Evolutionary conservation across 2,329 filamentous ascomycete species (phyloP), one percentile per base, ranked within the genome.

Genomic region (Arachnomyces sp.): DNA sequence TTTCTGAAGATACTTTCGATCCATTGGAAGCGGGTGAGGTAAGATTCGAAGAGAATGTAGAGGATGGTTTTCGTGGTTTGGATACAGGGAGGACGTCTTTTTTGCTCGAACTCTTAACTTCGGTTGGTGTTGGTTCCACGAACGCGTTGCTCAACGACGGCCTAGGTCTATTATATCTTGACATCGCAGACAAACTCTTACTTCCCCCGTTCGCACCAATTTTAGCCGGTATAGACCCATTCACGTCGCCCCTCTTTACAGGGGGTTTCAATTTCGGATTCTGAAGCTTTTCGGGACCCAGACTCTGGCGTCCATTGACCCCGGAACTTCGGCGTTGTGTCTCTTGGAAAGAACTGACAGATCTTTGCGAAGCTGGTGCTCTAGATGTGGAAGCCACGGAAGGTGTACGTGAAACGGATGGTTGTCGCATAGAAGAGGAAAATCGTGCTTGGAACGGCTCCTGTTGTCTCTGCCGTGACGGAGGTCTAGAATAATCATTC

Each of bases 71-170:
- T 32, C 61, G 52, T 20, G 60, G 56, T 45, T 64, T 64, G 38
- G 58, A 56, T 9, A 63, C 51, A 2, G 70, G 68, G 7, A 60
- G 58, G 42, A 64, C 67, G 14, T 60, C 61, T 2, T 65, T 49
- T 11, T 59, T 51, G n/a, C 57, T 55, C 3, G 54, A 39, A 36
- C 51, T 40, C 4, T 52, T 50, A 36, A 54, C 46, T 17, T 61
- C 51, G 45, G 45, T 40, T 43, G 59, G 55, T 0, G 73, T 72
- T 1, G 76, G 70, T 46, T 81, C 82, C 45, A 69, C 71, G 45
- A 72, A 72, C 1, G 78, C 55, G 1, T 71, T 70, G 44, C 68
- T 72, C 0, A 73, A 54, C 0, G 79, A 74, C n/a, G 69, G 65
- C 15, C 73, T 72, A 8, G 69, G 52, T 52, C n/a, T n/a, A n/a